Conservation (phyloP, 306 rosid species). For the Delonix regia region DNA sequence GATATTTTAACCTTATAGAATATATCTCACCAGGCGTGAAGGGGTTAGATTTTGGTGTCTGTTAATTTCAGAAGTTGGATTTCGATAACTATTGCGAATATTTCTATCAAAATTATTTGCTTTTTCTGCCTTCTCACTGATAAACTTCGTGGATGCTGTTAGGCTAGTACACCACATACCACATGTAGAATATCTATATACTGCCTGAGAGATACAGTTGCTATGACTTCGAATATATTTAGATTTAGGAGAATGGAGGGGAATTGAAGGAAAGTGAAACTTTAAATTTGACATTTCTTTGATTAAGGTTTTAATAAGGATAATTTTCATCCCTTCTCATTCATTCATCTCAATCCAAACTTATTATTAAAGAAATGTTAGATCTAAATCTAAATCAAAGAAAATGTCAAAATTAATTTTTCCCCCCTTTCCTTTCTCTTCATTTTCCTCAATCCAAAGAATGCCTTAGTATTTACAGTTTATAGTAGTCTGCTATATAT, state of each 20-base stretch:
- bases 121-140: background rate
- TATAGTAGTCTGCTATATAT: background rate
- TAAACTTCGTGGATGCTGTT: background rate
- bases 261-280: no score
- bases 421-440: no score
- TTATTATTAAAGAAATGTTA: no score
- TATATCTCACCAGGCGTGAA: background rate
- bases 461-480: background rate
- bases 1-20: background rate
- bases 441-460: background rate
- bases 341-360: no score
- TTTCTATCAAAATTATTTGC: background rate
- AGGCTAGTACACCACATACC: background rate
- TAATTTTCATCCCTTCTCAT: no score
- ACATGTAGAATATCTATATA: background rate
- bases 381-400: no score
- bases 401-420: no score
- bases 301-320: no score
- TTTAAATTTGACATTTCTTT: no score
- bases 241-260: no score
- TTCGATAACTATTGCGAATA: background rate
- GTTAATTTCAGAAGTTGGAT: background rate
- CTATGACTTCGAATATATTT: no score
- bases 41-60: background rate
- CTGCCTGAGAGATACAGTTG: background rate